A percentile compares a stretch with the other conserved stretches of the same genome.
These are phyloP conservation scores for Venturia carpophila DNA, from an alignment of 2,329 filamentous ascomycete species.

Conservation along the genomic window DNA sequence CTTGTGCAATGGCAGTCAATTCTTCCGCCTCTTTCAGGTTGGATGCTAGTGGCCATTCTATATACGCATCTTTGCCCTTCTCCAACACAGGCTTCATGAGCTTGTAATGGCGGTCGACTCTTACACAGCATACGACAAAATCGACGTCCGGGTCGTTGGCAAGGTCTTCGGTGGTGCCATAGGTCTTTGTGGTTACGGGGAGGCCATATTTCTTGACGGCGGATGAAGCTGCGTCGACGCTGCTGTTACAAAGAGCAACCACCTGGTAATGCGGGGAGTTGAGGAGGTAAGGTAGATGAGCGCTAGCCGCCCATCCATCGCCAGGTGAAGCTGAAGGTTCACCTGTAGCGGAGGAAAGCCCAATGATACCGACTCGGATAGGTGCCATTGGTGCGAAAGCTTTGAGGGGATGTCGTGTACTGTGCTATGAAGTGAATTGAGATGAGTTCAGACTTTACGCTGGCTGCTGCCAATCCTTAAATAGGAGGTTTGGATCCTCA, in stretches of 20 bases:
- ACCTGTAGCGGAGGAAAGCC: constrained; percentile 30
- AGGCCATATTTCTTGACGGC: constrained; percentile 38
- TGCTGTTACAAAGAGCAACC: constrained; percentile 44
- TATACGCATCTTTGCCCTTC: constrained; percentile 42
- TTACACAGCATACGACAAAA: constrained; percentile 40
- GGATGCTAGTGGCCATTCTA: constrained; percentile 44
- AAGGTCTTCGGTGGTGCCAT: constrained; percentile 38
- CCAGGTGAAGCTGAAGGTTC: constrained; percentile 26
- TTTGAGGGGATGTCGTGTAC: too few relatives aligned
- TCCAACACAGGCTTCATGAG: constrained; percentile 37
- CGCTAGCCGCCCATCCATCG: constrained; percentile 18
- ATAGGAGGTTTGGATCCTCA: neutral
- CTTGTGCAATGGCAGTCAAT: constrained; percentile 35
- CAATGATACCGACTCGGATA: constrained; percentile 29
- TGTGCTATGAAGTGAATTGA: neutral
- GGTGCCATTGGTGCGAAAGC: constrained; percentile 23
- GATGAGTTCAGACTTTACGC: neutral
- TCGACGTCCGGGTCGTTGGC: constrained; percentile 42
- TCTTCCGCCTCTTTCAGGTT: constrained; percentile 37
- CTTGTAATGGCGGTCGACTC: constrained; percentile 37
- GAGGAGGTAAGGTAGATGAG: constrained; percentile 34
- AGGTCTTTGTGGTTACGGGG: constrained; percentile 34
- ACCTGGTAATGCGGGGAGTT: constrained; percentile 37
- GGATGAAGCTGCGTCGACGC: constrained; percentile 34
- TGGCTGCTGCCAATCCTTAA: neutral